Conservation (phyloP, 139 green algal species). For the Gonium pectorale region DNA sequence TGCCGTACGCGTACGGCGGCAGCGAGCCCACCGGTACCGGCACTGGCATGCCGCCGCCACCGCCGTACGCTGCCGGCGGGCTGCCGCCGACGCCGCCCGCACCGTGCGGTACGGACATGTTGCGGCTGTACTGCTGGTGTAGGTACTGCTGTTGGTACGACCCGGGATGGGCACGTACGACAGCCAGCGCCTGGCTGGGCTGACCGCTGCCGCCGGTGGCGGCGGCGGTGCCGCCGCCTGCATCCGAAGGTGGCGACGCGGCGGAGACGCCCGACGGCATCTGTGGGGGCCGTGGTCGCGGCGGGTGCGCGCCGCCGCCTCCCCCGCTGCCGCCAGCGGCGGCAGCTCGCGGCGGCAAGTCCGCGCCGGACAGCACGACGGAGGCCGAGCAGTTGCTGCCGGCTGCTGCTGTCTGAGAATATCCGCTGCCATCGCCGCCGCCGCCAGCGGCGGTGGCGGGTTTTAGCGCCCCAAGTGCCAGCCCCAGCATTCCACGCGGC, state of each 20-base stretch:
- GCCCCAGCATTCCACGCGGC: constrained; percentile 44
- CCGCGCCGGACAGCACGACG: too few relatives aligned
- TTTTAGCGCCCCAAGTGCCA: constrained; percentile 30
- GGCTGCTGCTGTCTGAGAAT: background rate
- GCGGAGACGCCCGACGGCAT: too few relatives aligned
- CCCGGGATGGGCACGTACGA: background rate
- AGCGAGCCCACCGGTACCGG: constrained; percentile 14
- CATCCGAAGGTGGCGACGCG: too few relatives aligned
- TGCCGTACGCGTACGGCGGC: constrained; percentile 55
- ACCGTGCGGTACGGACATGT: background rate
- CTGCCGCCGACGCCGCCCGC: background rate
- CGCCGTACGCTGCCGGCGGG: background rate
- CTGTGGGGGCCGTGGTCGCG: too few relatives aligned
- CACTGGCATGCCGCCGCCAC: background rate
- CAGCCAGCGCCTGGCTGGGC: constrained; percentile 14
- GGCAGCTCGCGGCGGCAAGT: too few relatives aligned
- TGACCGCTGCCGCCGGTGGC: background rate
- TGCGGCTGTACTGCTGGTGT: background rate
- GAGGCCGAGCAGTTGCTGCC: background rate
- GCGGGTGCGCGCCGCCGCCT: too few relatives aligned
- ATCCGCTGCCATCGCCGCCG: background rate
- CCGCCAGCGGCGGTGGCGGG: background rate
- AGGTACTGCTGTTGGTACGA: background rate
- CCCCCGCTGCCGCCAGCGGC: too few relatives aligned
- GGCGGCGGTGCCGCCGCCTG: background rate